Evolutionary conservation across 1,284 basidiomycete genomes (phyloP), one percentile per base, ranked within the genome.

Genomic region (Sphaerobolus stellatus): DNA sequence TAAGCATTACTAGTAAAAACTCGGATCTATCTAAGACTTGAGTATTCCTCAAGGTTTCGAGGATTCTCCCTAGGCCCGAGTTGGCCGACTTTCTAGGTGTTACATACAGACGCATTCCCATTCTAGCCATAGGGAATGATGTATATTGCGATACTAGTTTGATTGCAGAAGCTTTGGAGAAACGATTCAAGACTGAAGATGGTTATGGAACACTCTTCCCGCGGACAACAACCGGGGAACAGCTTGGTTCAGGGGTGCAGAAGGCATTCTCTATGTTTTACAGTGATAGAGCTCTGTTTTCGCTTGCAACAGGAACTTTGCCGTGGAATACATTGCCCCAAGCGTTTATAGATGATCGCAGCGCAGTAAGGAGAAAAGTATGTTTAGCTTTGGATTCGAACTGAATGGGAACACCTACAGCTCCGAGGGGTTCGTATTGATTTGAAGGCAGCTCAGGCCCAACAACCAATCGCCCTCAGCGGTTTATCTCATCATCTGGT

Each of bases 91-190:
- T 74, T 2, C n/a, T n/a, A n/a, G 81, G 80, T 13, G 66, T 83
- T 16, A 65, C 66, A 33, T 82, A 83, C 63, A 77, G 81, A n/a
- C 73, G 78, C 25, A 80, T 83, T 27, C 80, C 80, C 14, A 68
- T 83, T n/a, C 70, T 82, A 2, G 76, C 80, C 16, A 79, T 83
- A 48, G 81, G 80, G 4, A 79, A 78, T 56, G 80, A 82, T 59
- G 70, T 81, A 1, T 80, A 79, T 62, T 78, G 76, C 58, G 80
- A 81, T 64, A 78, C 77, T 13, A 24, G 31, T 6, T 36, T 62
- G 18, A 61, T 62, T 11, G 30, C 46, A 11, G n/a, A 50, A 8
- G 58, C 50, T 25, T 28, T 62, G 11, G 61, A 82, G 60, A 72
- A 75, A 18, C 75, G 74, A 16, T 83, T 82, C 62, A 76, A 79